Evolutionary conservation across 345 rosid genomes (phyloP).

Genomic region (Salix viminalis): DNA sequence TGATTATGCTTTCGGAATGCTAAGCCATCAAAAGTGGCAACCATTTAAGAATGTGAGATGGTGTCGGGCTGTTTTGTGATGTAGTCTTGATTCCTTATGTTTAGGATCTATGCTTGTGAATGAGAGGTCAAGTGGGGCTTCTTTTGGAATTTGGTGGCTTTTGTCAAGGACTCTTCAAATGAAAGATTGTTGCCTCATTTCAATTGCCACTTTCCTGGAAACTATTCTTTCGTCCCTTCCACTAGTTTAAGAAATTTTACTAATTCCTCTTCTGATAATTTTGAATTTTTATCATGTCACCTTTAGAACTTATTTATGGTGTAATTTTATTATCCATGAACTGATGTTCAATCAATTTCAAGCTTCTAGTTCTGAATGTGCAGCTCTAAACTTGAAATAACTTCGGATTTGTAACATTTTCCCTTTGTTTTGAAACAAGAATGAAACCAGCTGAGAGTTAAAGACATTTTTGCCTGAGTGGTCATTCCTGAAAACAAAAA

Average conservation of each 20-base stretch:
- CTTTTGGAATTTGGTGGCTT: neutral
- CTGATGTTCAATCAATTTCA: neutral
- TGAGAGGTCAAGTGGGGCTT: neutral
- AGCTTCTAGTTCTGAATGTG: neutral
- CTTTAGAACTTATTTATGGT: neutral
- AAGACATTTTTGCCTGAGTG: neutral
- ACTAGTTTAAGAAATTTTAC: neutral
- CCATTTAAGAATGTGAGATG: neutral
- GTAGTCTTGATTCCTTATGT: neutral
- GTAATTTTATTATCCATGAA: neutral
- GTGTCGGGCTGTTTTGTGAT: neutral
- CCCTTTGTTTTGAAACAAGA: neutral
- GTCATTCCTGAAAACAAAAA: neutral
- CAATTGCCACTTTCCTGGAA: neutral
- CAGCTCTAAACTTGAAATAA: neutral
- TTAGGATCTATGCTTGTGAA: neutral
- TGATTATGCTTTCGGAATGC: too few species aligned
- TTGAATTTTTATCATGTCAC: neutral
- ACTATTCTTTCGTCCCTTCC: neutral
- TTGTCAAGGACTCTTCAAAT: neutral
- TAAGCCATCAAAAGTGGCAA: neutral
- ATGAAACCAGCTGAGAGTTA: neutral
- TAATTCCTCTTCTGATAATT: neutral
- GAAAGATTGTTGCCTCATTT: neutral
- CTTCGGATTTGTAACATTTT: neutral